Evolutionary conservation across 768 basidiomycete genomes (phyloP).

Genomic region (Calocera cornea): DNA sequence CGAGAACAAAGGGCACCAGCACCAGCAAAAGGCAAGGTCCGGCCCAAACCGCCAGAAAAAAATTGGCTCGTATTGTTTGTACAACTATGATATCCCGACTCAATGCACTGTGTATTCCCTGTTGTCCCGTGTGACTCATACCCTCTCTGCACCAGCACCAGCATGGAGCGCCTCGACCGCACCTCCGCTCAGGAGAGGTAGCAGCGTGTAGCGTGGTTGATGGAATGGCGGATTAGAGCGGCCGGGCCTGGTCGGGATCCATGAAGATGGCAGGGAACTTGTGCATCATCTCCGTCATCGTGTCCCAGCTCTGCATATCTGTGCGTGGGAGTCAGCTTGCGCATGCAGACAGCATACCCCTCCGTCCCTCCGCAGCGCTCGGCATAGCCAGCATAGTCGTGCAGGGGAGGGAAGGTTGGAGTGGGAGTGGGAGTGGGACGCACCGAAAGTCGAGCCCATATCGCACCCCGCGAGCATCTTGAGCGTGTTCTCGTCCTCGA

Average conservation of each 20-base stretch:
- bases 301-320: not conserved
- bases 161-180: no score
- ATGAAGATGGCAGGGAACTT: not conserved
- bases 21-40: no score
- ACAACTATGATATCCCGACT: not conserved
- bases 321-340: not conserved
- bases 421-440: not conserved
- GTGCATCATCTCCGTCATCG: not conserved
- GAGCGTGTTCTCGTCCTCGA: slow-evolving; percentile 40
- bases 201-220: no score
- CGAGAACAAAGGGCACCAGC: no score
- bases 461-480: slow-evolving; percentile 36
- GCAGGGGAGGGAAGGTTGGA: not conserved
- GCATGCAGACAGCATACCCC: no score
- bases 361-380: not conserved
- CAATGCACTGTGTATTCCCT: not conserved
- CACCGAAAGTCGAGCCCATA: not conserved
- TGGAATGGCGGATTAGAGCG: not conserved
- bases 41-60: no score
- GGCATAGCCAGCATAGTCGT: not conserved
- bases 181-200: no score
- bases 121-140: not conserved
- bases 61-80: no score
- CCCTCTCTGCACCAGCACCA: not conserved
- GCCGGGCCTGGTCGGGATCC: not conserved